These are phyloP conservation scores for Eruca vesicaria DNA, from an alignment of 441 rosid species.

Conservation along the genomic window DNA sequence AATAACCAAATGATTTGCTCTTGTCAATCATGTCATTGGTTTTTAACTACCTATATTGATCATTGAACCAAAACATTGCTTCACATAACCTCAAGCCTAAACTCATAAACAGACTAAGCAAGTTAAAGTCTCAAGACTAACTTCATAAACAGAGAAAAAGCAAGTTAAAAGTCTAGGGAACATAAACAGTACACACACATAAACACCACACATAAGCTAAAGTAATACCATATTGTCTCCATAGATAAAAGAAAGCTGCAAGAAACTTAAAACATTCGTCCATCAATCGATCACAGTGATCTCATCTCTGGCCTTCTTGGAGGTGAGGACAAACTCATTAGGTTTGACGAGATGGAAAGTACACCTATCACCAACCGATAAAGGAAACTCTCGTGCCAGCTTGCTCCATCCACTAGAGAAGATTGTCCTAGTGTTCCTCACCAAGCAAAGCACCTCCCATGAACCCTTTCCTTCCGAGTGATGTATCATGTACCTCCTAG, in stretches of 20 bases:
- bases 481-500: neutral
- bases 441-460: conserved; percentile 22
- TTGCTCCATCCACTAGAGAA: conserved; percentile 17
- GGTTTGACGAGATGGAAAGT: conserved; percentile 18
- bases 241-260: neutral
- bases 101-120: neutral
- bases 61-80: neutral
- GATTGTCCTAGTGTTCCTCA: conserved; percentile 8
- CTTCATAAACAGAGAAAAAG: neutral
- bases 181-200: neutral
- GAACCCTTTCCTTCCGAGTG: conserved; percentile 5
- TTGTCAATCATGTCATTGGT: neutral
- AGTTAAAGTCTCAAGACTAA: neutral
- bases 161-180: neutral
- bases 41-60: neutral
- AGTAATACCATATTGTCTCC: neutral
- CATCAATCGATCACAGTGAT: neutral
- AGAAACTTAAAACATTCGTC: neutral
- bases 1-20: neutral
- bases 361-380: conserved; percentile 3
- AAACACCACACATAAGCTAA: neutral
- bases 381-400: conserved; percentile 21
- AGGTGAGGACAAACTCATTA: conserved; percentile 6
- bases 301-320: neutral
- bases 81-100: neutral